phyloP scores from a whole-genome alignment of 106 monocot species.

The Dactylorhiza incarnata region DNA sequence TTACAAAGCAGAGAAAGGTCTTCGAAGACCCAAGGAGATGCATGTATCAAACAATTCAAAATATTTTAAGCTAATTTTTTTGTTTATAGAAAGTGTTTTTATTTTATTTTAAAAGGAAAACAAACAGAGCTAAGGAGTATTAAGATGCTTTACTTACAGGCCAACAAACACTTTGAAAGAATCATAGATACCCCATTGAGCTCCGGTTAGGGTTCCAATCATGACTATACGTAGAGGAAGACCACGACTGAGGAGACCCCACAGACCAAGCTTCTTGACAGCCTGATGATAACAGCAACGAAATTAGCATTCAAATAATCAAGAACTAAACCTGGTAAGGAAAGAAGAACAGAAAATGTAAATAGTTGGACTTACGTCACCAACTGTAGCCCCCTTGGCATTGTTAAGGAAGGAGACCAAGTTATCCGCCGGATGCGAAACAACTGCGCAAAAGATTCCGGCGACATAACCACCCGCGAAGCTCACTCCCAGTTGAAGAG shows the following conservation, averaged over 20 bases:
- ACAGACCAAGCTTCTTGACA: conserved; percentile 58
- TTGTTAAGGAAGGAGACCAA: conserved; percentile 82
- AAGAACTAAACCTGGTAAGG: not conserved
- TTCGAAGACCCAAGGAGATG: too few relatives aligned
- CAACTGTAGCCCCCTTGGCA: conserved; percentile 64
- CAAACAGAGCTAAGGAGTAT: not conserved
- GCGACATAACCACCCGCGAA: conserved; percentile 79
- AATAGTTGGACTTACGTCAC: conserved; percentile 37
- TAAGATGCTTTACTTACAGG: conserved; percentile 38
- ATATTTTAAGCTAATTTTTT: too few relatives aligned
- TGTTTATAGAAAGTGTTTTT: not conserved
- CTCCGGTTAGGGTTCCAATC: conserved; percentile 70
- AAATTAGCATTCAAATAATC: not conserved
- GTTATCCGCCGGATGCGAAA: conserved; percentile 82
- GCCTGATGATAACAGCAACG: conserved; percentile 28
- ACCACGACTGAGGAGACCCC: conserved; percentile 70
- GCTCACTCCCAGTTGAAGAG: conserved; percentile 62
- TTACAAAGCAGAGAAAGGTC: too few relatives aligned
- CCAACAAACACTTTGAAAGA: conserved; percentile 75
- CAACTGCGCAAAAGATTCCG: conserved; percentile 60
- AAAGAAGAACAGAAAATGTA: not conserved
- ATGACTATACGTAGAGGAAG: conserved; percentile 75
- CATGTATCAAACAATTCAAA: too few relatives aligned
- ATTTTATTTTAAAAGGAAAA: not conserved
- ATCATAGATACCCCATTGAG: conserved; percentile 77